A percentile compares a stretch with the other conserved stretches of the same genome.
These are phyloP conservation scores for Vicia sativa DNA, from an alignment of 306 rosid species.

Conservation along the genomic window DNA sequence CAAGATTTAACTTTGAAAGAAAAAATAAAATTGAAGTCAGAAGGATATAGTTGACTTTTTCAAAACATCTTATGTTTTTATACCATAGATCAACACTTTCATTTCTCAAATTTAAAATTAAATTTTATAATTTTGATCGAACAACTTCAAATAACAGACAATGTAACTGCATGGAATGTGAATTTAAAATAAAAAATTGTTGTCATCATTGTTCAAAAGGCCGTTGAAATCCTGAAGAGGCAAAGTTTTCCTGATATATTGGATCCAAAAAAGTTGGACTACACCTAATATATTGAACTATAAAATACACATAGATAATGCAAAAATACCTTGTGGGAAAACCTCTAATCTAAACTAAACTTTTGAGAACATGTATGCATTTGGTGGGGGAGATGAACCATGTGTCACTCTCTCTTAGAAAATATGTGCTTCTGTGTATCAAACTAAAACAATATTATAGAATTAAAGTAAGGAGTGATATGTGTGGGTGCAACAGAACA, in stretches of 20 bases:
- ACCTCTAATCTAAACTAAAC: constrained; percentile 22
- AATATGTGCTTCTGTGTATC: constrained; percentile 36
- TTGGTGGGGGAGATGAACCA: constrained; percentile 38
- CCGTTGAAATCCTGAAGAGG: neutral
- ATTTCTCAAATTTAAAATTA: no score
- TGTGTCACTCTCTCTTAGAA: constrained; percentile 32
- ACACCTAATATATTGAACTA: constrained; percentile 19
- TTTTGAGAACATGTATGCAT: neutral
- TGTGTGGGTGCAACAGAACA: constrained; percentile 26
- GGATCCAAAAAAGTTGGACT: constrained; percentile 35
- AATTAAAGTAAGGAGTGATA: constrained; percentile 5
- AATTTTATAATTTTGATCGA: neutral
- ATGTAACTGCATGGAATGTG: neutral
- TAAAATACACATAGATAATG: neutral
- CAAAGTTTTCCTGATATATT: constrained; percentile 26
- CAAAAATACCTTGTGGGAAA: constrained; percentile 38
- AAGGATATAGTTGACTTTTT: no score
- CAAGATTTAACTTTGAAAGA: no score
- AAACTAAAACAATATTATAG: constrained; percentile 34
- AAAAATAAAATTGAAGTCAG: no score
- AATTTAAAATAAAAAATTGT: neutral
- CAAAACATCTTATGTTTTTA: no score
- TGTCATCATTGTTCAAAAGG: constrained; percentile 5
- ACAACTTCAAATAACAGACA: neutral
- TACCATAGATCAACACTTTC: no score